A percentile compares a stretch with the other conserved stretches of the same genome.
Evolutionary conservation across 208 protist species (phyloP).

Genomic region (Blastocrithidia nonstop): DNA sequence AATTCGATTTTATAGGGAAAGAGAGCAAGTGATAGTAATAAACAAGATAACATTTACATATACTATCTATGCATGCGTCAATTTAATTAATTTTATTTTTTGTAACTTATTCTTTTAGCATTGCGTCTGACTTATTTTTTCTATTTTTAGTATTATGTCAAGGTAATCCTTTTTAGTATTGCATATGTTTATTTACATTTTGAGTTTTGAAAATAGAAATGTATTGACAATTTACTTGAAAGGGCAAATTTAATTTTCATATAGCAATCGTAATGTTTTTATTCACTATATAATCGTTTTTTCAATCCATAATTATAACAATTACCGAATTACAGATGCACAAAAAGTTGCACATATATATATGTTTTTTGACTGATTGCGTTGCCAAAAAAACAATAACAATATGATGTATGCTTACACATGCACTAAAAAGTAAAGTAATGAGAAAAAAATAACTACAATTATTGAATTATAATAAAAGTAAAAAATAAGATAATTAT

Average conservation of each 20-base stretch:
- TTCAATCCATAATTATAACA: background rate
- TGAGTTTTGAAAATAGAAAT: background rate
- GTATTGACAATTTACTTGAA: conserved; percentile 1
- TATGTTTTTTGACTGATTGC: background rate
- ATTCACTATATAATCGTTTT: conserved; percentile 1
- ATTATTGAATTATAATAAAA: conserved; percentile 3
- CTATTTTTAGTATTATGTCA: conserved; percentile 1
- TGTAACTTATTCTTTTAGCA: background rate
- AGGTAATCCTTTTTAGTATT: too few species aligned
- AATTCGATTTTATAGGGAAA: too few species aligned
- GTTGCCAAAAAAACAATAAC: conserved; percentile 2
- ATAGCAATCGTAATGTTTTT: conserved; percentile 4
- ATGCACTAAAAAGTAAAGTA: background rate
- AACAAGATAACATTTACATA: background rate
- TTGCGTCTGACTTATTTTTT: conserved; percentile 1
- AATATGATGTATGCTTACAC: background rate
- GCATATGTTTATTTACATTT: too few species aligned
- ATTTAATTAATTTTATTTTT: conserved; percentile 1
- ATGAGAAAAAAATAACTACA: background rate
- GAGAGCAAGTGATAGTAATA: too few species aligned
- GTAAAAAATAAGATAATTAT: conserved; percentile 4
- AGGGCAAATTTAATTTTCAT: background rate
- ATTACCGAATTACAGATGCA: background rate
- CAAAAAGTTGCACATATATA: background rate
- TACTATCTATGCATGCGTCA: background rate